A percentile compares a stretch with the other conserved stretches of the same genome.
Conservation (phyloP, 2,329 filamentous ascomycete genomes). For the Tothia fuscella region DNA sequence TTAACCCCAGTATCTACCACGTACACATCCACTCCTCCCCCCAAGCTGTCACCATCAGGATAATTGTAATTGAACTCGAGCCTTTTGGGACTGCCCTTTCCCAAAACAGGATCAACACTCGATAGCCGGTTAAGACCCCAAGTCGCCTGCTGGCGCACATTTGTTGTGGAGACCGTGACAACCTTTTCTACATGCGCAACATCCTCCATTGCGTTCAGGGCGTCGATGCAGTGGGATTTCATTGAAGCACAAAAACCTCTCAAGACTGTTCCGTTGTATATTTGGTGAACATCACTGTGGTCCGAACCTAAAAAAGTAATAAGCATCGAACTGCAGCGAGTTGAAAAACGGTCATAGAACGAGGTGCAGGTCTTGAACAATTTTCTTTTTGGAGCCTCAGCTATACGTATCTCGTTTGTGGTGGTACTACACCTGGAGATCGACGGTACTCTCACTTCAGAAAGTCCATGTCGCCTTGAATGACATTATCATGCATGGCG, state of each 20-base stretch:
- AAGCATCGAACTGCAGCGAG: background rate
- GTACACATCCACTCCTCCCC: conserved; percentile 36
- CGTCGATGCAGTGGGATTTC: conserved; percentile 27
- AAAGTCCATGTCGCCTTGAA: too few species aligned
- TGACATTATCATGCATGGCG: too few species aligned
- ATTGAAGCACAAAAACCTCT: conserved; percentile 29
- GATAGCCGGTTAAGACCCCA: conserved; percentile 38
- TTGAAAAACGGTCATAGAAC: background rate
- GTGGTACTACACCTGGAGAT: too few species aligned
- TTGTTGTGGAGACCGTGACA: conserved; percentile 19
- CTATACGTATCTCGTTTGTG: too few species aligned
- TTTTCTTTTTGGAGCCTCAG: too few species aligned
- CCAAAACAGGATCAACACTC: conserved; percentile 16
- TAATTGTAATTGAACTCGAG: conserved; percentile 33
- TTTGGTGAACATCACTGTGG: conserved; percentile 24
- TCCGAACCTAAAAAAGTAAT: conserved; percentile 26
- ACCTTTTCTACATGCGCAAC: conserved; percentile 31
- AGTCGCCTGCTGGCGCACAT: conserved; percentile 22
- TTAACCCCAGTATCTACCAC: conserved; percentile 38
- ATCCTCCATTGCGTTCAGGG: conserved; percentile 28
- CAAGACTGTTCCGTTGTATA: conserved; percentile 30
- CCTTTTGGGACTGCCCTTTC: conserved; percentile 17
- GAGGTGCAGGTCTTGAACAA: too few species aligned
- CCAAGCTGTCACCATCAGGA: conserved; percentile 22
- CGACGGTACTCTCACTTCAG: too few species aligned